phyloP scores from a whole-genome alignment of 805 yeast genomes.

The Saccharomyces cerevisiae region DNA sequence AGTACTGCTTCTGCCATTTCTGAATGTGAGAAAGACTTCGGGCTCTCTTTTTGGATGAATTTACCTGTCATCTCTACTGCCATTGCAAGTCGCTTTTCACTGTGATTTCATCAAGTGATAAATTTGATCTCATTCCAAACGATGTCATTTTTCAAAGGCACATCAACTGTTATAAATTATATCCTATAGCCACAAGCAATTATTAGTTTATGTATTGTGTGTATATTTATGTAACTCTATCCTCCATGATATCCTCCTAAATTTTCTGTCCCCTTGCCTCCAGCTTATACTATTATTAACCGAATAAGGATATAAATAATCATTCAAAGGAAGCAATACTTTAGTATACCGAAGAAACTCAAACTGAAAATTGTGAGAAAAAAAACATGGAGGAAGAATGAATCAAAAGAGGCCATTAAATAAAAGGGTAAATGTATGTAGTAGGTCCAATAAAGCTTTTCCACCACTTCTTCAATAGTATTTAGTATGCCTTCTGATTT shows the following conservation, averaged over 20 bases:
- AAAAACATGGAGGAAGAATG: constrained; percentile 33
- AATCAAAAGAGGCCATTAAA: constrained; percentile 36
- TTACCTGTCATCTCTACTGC: not conserved
- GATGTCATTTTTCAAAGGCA: not conserved
- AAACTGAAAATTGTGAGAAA: constrained; percentile 33
- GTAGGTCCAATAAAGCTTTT: constrained; percentile 36
- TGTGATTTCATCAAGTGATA: not conserved
- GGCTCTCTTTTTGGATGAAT: not conserved
- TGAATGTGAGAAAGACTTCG: not conserved
- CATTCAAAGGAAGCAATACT: constrained; percentile 22
- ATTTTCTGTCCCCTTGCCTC: not conserved
- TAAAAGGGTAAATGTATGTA: constrained; percentile 39
- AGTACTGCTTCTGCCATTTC: constrained; percentile 9
- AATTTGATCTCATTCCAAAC: not conserved
- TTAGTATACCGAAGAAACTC: constrained; percentile 33
- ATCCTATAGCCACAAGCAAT: not conserved
- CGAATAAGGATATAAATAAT: not conserved
- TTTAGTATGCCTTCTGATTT: constrained; percentile 12
- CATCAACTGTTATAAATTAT: not conserved
- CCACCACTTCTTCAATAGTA: constrained; percentile 24
- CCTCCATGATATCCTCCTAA: not conserved
- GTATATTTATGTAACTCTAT: not conserved
- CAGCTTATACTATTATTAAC: not conserved
- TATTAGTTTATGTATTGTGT: not conserved
- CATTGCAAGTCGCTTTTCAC: not conserved